Evolutionary conservation across 257 asterid genomes (phyloP).

Genomic region (Ilex aquifolium): DNA sequence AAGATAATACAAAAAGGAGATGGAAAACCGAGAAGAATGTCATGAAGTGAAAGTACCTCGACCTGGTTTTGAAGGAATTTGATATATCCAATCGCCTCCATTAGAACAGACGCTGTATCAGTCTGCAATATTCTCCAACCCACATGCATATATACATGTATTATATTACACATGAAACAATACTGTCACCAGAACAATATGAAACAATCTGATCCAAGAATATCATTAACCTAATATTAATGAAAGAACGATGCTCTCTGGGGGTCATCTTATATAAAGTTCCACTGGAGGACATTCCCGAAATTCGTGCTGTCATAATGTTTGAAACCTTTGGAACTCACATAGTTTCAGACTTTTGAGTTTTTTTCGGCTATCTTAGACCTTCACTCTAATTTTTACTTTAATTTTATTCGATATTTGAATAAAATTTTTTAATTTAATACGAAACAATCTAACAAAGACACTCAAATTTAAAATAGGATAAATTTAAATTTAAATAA

Average conservation of each 20-base stretch:
- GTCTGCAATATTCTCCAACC: slow-evolving; percentile 61
- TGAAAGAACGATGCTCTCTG: not conserved
- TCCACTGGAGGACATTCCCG: not conserved
- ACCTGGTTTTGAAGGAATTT: slow-evolving; percentile 87
- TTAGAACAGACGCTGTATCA: slow-evolving; percentile 93
- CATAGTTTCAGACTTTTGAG: not conserved
- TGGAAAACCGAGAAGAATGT: slow-evolving; percentile 37
- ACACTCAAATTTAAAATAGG: too few relatives aligned
- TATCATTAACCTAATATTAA: too few relatives aligned
- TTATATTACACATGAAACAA: too few relatives aligned
- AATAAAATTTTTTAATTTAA: too few relatives aligned
- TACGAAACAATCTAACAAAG: too few relatives aligned
- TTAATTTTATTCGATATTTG: too few relatives aligned
- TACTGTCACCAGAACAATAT: not conserved
- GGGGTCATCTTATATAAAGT: not conserved
- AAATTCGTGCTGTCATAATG: slow-evolving; percentile 11
- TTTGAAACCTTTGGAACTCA: not conserved
- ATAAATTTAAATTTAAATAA: too few relatives aligned
- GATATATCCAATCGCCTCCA: slow-evolving; percentile 96
- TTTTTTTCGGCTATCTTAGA: not conserved
- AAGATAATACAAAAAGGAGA: not conserved
- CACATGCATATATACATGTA: slow-evolving; percentile 11
- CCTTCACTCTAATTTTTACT: too few relatives aligned
- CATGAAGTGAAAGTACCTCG: slow-evolving; percentile 43
- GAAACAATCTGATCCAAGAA: too few relatives aligned